Evolutionary conservation across 2,329 filamentous ascomycete genomes (phyloP), one percentile per base, ranked within the genome.

Genomic region (Penicillium frequentans): DNA sequence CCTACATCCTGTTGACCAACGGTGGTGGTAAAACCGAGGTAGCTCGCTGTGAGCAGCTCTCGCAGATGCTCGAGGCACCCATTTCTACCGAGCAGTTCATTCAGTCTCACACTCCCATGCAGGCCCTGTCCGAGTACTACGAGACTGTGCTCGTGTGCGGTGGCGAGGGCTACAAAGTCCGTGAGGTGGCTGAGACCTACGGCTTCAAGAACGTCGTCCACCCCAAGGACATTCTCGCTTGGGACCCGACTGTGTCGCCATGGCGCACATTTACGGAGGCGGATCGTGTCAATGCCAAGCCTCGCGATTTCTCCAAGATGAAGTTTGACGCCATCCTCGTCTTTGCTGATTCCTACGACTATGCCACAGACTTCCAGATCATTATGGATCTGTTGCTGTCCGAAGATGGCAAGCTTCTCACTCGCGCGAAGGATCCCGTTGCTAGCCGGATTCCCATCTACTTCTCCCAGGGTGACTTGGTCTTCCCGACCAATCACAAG

Each of bases 51-150:
- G 80, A 86, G 57, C 87, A 90, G 74, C 82, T 90, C 19, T 81
- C 84, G 62, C 83, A 84, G 70, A 89, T 91, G 60, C 80, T 90
- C 46, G 75, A 83, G 57, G 82, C 82, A 67, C 86, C 86, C 52
- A 84, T 90, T 73, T 83, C 80, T 51, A 88, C 84, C 37, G 86
- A 90, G 57, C 88, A 90, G 72, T 91, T 91, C 80, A 90, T 90
- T 70, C 88, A 90, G 74, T 88, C 86, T 1, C 88, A 90, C 80
- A 90, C 87, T 4, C 88, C 88, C 64, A 91, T 91, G 89, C 86
- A 87, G 57, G 89, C 88, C 46, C 76, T 91, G 66, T 79, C 88
- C 23, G 87, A 90, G 73, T 91, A 91, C 81, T 91, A 90, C 80
- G 83, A 85, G 66, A 90, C 88, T 3, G 88, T 91, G 35, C 81